phyloP scores from a whole-genome alignment of 768 basidiomycete species.

The Cantharellus cinnabarinus region DNA sequence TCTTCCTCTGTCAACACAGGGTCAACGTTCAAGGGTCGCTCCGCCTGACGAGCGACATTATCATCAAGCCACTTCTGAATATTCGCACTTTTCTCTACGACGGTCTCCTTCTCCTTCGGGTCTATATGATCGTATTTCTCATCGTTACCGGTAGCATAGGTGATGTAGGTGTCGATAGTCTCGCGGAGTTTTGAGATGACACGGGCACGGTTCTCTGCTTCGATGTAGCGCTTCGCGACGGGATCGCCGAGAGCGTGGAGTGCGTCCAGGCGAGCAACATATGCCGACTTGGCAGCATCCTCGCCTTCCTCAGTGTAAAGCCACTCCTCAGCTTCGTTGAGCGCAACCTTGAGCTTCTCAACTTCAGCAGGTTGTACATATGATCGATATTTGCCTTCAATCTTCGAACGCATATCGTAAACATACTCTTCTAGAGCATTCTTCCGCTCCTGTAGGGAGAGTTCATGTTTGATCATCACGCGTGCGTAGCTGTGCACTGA shows the following conservation, averaged over 20 bases:
- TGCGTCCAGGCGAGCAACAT: constrained; percentile 60
- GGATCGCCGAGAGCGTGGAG: constrained; percentile 79
- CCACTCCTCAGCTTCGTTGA: constrained; percentile 83
- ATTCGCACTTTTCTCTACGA: constrained; percentile 79
- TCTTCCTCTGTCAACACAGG: constrained; percentile 65
- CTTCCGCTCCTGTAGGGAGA: constrained; percentile 61
- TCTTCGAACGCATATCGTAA: constrained; percentile 82
- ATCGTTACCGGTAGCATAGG: constrained; percentile 61
- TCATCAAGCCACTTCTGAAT: constrained; percentile 94
- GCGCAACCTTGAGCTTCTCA: constrained; percentile 42
- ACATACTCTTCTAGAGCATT: constrained; percentile 98
- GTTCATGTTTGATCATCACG: constrained; percentile 5
- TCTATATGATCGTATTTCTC: constrained; percentile 83
- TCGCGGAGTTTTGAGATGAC: constrained; percentile 64
- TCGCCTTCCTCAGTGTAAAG: constrained; percentile 92
- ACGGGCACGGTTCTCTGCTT: constrained; percentile 59
- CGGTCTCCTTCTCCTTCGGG: constrained; percentile 64
- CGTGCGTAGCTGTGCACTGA: constrained; percentile 16
- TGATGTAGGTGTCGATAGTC: constrained; percentile 68
- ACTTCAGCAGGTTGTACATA: constrained; percentile 66
- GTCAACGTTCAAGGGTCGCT: constrained; percentile 75
- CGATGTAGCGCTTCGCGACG: constrained; percentile 62
- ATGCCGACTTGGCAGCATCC: constrained; percentile 89
- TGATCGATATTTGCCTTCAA: constrained; percentile 67
- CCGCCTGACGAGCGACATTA: constrained; percentile 66